phyloP scores from a whole-genome alignment of 768 basidiomycete genomes.

The Tulasnella sp. region DNA sequence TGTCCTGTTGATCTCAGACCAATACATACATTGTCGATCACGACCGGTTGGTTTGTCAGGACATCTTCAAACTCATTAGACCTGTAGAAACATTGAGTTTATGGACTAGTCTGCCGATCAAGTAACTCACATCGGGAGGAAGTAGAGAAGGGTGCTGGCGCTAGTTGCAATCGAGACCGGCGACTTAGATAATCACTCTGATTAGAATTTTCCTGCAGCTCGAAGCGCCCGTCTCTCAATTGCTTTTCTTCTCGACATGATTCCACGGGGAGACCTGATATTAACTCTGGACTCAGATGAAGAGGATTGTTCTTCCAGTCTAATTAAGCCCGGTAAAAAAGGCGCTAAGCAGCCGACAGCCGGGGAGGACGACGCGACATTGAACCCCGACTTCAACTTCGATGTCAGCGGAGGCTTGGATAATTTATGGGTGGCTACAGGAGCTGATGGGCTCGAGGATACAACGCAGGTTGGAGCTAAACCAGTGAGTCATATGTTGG shows the following conservation, averaged over 20 bases:
- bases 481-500: background rate
- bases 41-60: conserved; percentile 95
- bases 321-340: background rate
- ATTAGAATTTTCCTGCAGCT: background rate
- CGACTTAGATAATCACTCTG: background rate
- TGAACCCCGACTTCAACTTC: conserved; percentile 78
- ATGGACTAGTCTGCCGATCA: background rate
- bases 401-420: conserved; percentile 66
- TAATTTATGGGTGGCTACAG: conserved; percentile 35
- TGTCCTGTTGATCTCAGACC: conserved; percentile 18
- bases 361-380: conserved; percentile 38
- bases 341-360: conserved; percentile 16
- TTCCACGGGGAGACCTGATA: conserved; percentile 43
- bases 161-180: background rate
- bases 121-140: background rate
- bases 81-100: conserved; percentile 33
- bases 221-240: background rate
- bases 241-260: background rate
- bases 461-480: background rate
- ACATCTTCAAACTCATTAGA: conserved; percentile 85
- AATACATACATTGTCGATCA: conserved; percentile 84
- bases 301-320: conserved; percentile 35
- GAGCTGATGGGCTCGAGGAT: conserved; percentile 12
- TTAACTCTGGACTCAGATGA: conserved; percentile 77
- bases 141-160: background rate